These are phyloP conservation scores for Boletus sensibilis DNA, from an alignment of 768 basidiomycete genomes.

Conservation along the genomic window DNA sequence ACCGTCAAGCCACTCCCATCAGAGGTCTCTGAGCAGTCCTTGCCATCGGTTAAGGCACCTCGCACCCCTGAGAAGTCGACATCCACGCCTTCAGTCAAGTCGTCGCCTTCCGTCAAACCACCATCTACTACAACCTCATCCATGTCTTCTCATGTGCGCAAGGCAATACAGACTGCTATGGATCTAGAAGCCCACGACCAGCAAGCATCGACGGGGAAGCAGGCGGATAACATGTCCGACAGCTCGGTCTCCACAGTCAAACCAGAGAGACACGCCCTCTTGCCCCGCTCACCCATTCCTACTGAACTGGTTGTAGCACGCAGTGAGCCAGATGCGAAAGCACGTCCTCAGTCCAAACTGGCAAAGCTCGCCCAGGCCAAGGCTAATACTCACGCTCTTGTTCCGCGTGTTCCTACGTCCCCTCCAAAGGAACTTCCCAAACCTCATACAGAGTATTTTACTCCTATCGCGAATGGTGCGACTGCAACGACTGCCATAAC, in stretches of 20 bases:
- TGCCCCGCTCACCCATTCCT: conserved; percentile 23
- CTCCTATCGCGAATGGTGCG: conserved; percentile 77
- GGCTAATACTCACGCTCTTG: conserved; percentile 21
- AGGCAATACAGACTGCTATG: conserved; percentile 68
- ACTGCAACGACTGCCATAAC: conserved; percentile 86
- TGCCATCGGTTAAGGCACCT: conserved; percentile 23
- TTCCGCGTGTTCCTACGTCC: conserved; percentile 29
- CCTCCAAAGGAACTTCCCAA: conserved; percentile 40
- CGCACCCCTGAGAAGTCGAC: conserved; percentile 17
- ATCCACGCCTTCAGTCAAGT: conserved; percentile 23
- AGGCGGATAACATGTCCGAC: conserved; percentile 17
- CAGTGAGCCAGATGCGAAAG: conserved; percentile 18
- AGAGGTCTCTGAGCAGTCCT: conserved; percentile 21
- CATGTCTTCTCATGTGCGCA: conserved; percentile 58
- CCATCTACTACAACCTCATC: conserved; percentile 42
- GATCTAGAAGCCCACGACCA: conserved; percentile 56
- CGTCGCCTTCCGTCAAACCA: conserved; percentile 25
- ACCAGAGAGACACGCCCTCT: conserved; percentile 18
- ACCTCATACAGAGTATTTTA: conserved; percentile 65
- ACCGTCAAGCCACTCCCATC: conserved; percentile 12
- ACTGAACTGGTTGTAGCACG: conserved; percentile 8
- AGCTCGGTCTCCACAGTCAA: conserved; percentile 24
- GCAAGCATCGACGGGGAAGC: conserved; percentile 9
- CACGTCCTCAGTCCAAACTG: conserved; percentile 64
- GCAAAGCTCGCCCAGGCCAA: conserved; percentile 71